Conservation (phyloP, 1,284 basidiomycete species). For the Ceratobasidium sp. region DNA sequence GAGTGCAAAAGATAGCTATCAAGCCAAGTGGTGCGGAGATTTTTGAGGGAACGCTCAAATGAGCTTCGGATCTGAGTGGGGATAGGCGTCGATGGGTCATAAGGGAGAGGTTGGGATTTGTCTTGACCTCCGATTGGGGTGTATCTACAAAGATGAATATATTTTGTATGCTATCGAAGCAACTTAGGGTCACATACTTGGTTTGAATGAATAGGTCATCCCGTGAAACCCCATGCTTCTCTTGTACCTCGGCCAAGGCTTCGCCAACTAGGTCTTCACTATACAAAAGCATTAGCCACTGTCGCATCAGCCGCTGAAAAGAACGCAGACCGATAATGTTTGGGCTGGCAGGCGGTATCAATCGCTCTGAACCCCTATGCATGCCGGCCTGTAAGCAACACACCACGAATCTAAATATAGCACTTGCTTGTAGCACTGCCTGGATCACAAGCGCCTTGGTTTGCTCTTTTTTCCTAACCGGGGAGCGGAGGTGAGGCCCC, state of each 20-base stretch:
- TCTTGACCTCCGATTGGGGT: slow-evolving; percentile 75
- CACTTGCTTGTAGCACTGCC: slow-evolving; percentile 62
- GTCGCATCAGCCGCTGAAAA: neutral
- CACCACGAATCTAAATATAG: neutral
- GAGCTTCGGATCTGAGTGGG: slow-evolving; percentile 67
- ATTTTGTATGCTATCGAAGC: neutral
- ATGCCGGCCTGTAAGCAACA: neutral
- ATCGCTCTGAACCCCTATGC: slow-evolving; percentile 71
- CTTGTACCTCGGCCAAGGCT: slow-evolving; percentile 62
- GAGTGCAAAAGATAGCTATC: slow-evolving; percentile 81
- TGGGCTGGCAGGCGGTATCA: slow-evolving; percentile 82
- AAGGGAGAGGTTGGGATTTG: slow-evolving; percentile 69
- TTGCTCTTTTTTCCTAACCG: slow-evolving; percentile 70
- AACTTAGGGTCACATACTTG: slow-evolving; percentile 57
- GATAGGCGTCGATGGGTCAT: slow-evolving; percentile 63
- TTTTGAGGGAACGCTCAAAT: slow-evolving; percentile 70
- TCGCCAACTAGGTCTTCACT: slow-evolving; percentile 82
- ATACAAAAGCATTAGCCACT: neutral
- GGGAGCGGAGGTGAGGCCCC: slow-evolving; percentile 29
- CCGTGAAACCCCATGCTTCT: slow-evolving; percentile 62
- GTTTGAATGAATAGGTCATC: slow-evolving; percentile 75
- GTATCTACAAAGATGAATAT: slow-evolving; percentile 56
- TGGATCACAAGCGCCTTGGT: slow-evolving; percentile 70
- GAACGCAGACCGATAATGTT: slow-evolving; percentile 67
- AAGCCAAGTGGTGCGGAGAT: slow-evolving; percentile 71